Evolutionary conservation across 768 basidiomycete species (phyloP).

Genomic region (Phaeolepiota aurea): DNA sequence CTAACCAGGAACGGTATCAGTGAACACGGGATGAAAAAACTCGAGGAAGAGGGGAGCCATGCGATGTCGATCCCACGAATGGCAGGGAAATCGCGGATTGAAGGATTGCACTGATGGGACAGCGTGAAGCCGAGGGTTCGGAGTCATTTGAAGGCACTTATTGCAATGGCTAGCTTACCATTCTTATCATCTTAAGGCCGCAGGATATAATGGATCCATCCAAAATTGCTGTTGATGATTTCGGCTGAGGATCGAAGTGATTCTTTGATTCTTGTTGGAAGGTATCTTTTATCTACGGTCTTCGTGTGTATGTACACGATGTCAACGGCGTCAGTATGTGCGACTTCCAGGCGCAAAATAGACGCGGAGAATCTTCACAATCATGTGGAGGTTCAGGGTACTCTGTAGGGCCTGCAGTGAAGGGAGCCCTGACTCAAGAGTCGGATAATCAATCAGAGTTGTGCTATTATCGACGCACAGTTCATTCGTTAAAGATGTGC

Average conservation of each 20-base stretch:
- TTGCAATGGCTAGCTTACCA: not conserved
- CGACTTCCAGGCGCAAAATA: too few relatives aligned
- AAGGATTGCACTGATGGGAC: conserved; percentile 6
- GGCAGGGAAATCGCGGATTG: conserved; percentile 6
- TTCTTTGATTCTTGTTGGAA: not conserved
- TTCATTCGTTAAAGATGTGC: conserved; percentile 25
- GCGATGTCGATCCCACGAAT: conserved; percentile 8
- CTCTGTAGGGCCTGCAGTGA: too few relatives aligned
- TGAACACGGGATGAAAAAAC: conserved; percentile 5
- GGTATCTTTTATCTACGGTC: too few relatives aligned
- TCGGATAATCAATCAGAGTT: conserved; percentile 1
- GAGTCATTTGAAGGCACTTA: not conserved
- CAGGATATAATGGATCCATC: not conserved
- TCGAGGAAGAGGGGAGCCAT: conserved; percentile 3
- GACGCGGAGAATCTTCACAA: not conserved
- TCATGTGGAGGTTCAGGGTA: too few relatives aligned
- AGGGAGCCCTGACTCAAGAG: too few relatives aligned
- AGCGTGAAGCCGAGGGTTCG: conserved; percentile 1
- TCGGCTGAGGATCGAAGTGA: too few relatives aligned
- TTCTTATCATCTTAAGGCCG: not conserved
- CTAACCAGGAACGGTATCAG: conserved; percentile 15
- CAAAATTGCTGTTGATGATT: not conserved
- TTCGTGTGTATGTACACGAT: not conserved
- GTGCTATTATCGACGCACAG: not conserved
- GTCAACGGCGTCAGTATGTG: not conserved